phyloP scores from a whole-genome alignment of 345 rosid species.

The Corchorus capsularis region DNA sequence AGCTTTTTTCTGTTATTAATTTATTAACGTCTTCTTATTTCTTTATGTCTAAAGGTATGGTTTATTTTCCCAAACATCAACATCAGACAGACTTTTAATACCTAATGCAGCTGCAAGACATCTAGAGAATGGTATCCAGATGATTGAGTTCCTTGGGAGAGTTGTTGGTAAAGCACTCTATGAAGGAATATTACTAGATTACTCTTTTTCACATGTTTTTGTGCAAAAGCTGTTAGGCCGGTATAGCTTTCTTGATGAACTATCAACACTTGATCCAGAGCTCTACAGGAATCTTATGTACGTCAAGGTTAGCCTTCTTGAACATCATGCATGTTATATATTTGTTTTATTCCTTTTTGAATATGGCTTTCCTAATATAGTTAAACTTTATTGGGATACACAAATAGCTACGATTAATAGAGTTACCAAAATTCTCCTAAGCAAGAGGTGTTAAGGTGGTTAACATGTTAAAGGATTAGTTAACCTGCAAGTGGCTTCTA shows the following conservation, averaged over 20 bases:
- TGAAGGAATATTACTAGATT: constrained; percentile 94
- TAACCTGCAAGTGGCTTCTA: constrained; percentile 6
- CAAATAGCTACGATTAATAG: background rate
- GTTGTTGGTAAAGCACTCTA: constrained; percentile 97
- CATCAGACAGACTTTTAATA: constrained; percentile 80
- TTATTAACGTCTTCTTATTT: constrained; percentile 9
- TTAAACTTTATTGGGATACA: background rate
- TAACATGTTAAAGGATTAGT: no score
- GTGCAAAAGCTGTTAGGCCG: constrained; percentile 93
- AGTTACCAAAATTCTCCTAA: constrained; percentile 7
- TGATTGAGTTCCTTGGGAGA: constrained; percentile 98
- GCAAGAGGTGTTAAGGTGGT: constrained; percentile 9
- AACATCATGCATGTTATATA: constrained; percentile 9
- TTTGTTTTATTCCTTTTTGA: constrained; percentile 1
- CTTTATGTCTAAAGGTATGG: constrained; percentile 63
- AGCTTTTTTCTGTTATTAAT: constrained; percentile 12
- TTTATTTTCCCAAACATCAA: constrained; percentile 80
- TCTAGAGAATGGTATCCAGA: constrained; percentile 82
- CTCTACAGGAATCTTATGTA: constrained; percentile 88
- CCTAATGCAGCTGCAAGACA: constrained; percentile 86
- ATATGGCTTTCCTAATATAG: background rate
- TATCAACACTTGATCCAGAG: constrained; percentile 95
- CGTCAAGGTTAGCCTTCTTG: constrained; percentile 73
- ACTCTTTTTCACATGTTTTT: constrained; percentile 89
- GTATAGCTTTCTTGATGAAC: constrained; percentile 96